Evolutionary conservation across 2,329 filamentous ascomycete species (phyloP), one percentile per base, ranked within the genome.

Genomic region (Plenodomus lindquistii): DNA sequence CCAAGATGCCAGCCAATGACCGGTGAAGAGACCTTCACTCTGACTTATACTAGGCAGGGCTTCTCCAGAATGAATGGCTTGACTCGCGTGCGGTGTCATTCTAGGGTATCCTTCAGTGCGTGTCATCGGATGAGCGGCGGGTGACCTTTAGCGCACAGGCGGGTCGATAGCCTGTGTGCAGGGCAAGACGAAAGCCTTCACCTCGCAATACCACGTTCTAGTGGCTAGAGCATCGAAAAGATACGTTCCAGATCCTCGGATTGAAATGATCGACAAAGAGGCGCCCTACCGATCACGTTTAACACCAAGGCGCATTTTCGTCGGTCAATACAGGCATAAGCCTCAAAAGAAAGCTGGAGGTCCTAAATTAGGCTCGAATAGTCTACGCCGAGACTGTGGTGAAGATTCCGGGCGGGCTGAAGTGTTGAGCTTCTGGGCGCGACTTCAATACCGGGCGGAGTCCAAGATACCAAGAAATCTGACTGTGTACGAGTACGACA

Each of bases 41-140:
- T 20, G 37, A 55, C 48, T 39, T 40, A 55, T 46, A 34, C 27
- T 44, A 48, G 37, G 40, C 37, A 47, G 38, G 44, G 47, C 37
- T 22, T 16, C 42, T 44, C 37, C 37, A 47, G 19, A 42, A 37
- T 41, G 27, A 31, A 31, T 8, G 27, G 27, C 11, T 13, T 31
- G 11, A 43, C 55, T 61, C 63, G 63, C 63, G 62, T 47, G 44
- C 48, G n/a, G 46, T 29, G 10, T 40, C 24, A 21, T 50, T 31
- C 29, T 3, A 35, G 45, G 45, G 37, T 38, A 40, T 44, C 38
- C 27, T 27, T 24, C 27, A 29, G 35, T 42, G 21, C 37, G 37
- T 42, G 40, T 19, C 27, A 42, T 48, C 31, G 17, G 37, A 16
- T 10, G 40, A 40, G 29, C 16, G 44, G 44, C 40, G 36, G 38